phyloP scores from a whole-genome alignment of 2,329 filamentous ascomycete genomes.

The Ophiognomonia clavigignenti-juglandacearum region DNA sequence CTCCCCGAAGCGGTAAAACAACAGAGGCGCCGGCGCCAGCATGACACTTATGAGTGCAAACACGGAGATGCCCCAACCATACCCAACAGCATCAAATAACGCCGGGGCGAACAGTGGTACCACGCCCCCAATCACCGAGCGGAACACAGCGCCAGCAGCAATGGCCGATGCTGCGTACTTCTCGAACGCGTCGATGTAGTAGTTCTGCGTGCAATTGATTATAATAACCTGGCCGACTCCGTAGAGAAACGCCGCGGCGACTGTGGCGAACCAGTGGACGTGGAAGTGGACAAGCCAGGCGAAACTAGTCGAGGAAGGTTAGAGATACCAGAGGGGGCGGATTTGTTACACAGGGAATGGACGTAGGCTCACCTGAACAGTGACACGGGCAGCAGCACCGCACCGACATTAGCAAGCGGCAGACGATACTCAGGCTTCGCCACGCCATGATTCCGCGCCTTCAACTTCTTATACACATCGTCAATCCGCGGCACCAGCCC shows the following conservation, averaged over 20 bases:
- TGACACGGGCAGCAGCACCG: conserved; percentile 36
- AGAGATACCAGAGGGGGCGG: neutral
- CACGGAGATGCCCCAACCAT: conserved; percentile 9
- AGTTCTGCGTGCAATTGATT: conserved; percentile 48
- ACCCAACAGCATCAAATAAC: conserved; percentile 7
- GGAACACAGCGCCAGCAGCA: conserved; percentile 30
- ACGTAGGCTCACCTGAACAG: conserved; percentile 17
- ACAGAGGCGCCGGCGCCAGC: conserved; percentile 8
- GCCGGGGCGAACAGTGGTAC: conserved; percentile 7
- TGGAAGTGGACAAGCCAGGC: conserved; percentile 22
- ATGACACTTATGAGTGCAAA: conserved; percentile 8
- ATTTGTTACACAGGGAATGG: neutral
- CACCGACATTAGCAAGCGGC: conserved; percentile 10
- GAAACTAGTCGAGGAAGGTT: conserved; percentile 9
- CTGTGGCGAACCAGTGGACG: conserved; percentile 30
- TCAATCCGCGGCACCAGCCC: conserved; percentile 11
- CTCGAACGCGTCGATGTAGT: conserved; percentile 44
- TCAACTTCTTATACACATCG: conserved; percentile 9
- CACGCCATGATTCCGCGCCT: conserved; percentile 2
- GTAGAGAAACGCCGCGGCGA: conserved; percentile 47
- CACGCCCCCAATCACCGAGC: conserved; percentile 15
- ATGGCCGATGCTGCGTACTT: conserved; percentile 30
- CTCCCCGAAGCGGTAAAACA: conserved; percentile 7
- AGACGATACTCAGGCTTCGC: conserved; percentile 11
- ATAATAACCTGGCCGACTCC: conserved; percentile 44